Base-by-base conservation (phyloP, 2,329 filamentous ascomycete genomes). In the Aspergillus phoenicis region DNA sequence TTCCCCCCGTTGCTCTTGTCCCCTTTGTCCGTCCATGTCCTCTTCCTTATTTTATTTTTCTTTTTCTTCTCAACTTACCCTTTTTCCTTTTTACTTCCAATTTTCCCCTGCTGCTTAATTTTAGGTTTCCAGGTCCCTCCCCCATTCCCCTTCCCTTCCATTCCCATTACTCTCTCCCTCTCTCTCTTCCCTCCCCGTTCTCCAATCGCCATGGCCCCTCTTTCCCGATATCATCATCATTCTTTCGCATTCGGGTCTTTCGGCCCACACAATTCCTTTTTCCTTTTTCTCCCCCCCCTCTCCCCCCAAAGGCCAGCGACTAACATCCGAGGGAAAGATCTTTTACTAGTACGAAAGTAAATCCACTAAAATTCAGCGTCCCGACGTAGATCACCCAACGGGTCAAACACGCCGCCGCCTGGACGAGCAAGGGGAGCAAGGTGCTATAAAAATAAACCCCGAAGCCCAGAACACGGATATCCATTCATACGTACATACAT, bases 61-160 rank as follows among this genome's bases (percentile, higher is more conserved):
- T 59, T 60, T 61, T 61, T 43, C 51, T 39, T 30, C 11, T 30
- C 10, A 36, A 36, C 5, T 24, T 52, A 30, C 36, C 33, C 33
- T 36, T 45, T 52, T 49, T 39, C 5, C 26, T 59, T 57, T 59
- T 43, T 56, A 57, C 41, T 58, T 26, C 39, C 48, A 51, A 53
- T 52, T 22, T 45, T 30, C 28, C 38, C n/a, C 38, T 55, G 17
- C 38, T 28, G 20, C 53, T 56, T 28, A 22, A 51, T 33, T 51
- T 51, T 51, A 51, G 26, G 47, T 51, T 51, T 51, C 47, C 47
- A 51, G 47, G 39, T 56, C 39, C 26, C 64, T 64, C 39, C 57
- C 33, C 61, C 39, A 45, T 39, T 43, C 52, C 38, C 54, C 54
- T 55, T 59, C 20, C 38, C 54, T 64, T 39, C 22, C 22, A 39